Evolutionary conservation across 2,329 filamentous ascomycete genomes (phyloP).

Genomic region (Talaromyces pinophilus): DNA sequence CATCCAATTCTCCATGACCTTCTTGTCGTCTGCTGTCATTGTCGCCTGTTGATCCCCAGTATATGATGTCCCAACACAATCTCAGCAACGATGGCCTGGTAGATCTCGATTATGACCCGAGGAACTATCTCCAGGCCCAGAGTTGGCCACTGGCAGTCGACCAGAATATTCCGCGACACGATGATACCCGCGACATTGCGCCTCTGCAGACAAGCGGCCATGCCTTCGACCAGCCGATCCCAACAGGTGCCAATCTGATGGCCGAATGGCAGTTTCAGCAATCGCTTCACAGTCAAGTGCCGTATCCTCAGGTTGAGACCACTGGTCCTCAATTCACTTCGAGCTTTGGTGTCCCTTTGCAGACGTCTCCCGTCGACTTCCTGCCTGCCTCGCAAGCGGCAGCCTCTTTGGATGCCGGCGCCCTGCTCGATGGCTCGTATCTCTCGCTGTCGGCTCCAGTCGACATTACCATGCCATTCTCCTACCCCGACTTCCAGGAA

Average conservation of each 20-base stretch:
- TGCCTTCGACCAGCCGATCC: constrained; percentile 46
- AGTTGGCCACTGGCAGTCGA: constrained; percentile 48
- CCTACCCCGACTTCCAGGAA: constrained; percentile 23
- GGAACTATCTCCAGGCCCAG: constrained; percentile 47
- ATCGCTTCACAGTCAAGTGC: constrained; percentile 40
- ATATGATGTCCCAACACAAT: constrained; percentile 49
- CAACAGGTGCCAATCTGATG: constrained; percentile 47
- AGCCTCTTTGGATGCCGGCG: constrained; percentile 57
- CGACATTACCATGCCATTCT: constrained; percentile 49
- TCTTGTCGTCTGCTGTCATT: constrained; percentile 2
- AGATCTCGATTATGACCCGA: constrained; percentile 51
- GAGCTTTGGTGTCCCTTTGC: constrained; percentile 55
- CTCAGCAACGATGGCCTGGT: constrained; percentile 48
- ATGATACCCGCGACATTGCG: constrained; percentile 41
- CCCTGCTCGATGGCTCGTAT: constrained; percentile 66
- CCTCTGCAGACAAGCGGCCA: constrained; percentile 49
- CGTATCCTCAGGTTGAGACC: constrained; percentile 54
- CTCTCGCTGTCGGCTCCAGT: constrained; percentile 55
- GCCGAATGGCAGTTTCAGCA: constrained; percentile 51
- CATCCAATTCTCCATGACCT: constrained; percentile 12
- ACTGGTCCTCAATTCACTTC: constrained; percentile 57
- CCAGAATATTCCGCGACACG: constrained; percentile 32
- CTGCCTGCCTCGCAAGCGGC: constrained; percentile 59
- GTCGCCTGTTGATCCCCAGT: constrained; percentile 9
- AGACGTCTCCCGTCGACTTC: constrained; percentile 54